Evolutionary conservation across 192 early-diverging fungal genomes (phyloP).

Genomic region (Entrophospora sp.): DNA sequence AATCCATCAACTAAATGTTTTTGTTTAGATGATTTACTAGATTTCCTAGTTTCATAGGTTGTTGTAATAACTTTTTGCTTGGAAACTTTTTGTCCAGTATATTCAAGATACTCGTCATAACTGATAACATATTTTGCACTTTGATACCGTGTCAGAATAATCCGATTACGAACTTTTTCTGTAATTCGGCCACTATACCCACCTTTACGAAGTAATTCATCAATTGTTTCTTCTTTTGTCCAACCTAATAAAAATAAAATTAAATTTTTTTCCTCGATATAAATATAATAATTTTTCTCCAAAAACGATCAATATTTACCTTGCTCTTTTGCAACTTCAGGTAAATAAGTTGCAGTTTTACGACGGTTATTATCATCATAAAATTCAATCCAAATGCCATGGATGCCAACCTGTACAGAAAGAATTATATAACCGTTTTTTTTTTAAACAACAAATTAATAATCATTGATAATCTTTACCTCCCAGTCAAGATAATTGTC

Average conservation of each 20-base stretch:
- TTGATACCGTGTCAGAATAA: conserved; percentile 80
- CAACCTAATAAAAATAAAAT: conserved; percentile 37
- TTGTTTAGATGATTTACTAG: too few species aligned
- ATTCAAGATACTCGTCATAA: conserved; percentile 62
- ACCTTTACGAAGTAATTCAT: conserved; percentile 81
- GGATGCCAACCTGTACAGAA: conserved; percentile 54
- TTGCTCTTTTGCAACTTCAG: conserved; percentile 83
- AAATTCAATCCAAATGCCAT: conserved; percentile 95
- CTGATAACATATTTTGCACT: conserved; percentile 58
- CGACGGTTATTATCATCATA: conserved; percentile 35
- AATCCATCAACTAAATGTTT: too few species aligned
- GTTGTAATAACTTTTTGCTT: too few species aligned
- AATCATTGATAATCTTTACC: conserved; percentile 14
- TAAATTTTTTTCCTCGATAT: background rate
- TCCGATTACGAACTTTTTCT: conserved; percentile 39
- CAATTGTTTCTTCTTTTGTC: conserved; percentile 76
- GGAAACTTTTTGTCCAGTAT: too few species aligned
- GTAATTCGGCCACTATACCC: conserved; percentile 62
- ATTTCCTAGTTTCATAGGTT: too few species aligned
- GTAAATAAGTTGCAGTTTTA: conserved; percentile 80
- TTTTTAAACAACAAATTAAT: conserved; percentile 17
- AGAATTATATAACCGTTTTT: too few species aligned
- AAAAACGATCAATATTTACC: too few species aligned
- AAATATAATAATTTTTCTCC: background rate
- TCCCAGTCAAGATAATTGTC: conserved; percentile 79